Evolutionary conservation across 2,329 filamentous ascomycete genomes (phyloP), one percentile per base, ranked within the genome.

Genomic region (Ascochyta lentis): DNA sequence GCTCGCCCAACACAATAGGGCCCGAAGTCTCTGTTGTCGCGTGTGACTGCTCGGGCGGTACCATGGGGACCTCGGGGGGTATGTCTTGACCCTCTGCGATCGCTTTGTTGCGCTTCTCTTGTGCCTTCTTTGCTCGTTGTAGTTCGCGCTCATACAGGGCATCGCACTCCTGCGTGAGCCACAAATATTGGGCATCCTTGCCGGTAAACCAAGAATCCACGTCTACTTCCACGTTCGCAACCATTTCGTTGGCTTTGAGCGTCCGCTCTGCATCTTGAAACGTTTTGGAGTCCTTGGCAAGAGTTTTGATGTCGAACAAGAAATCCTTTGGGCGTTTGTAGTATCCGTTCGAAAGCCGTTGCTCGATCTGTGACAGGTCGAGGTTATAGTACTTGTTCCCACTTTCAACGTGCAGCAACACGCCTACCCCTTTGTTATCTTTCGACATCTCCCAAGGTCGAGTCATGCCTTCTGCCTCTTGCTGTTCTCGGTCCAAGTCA

Each of bases 331-430:
- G 91, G 10, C 93, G 87, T 65, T 92, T 91, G 76, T 99, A 99
- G 77, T 92, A 99, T 5, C 95, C 95, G 73, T 99, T 98, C 4
- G 92, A 96, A 31, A 99, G 81, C n/a, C 95, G 88, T 73, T 96
- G 92, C 78, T 99, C 95, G 49, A 99, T 97, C 1, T 90, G 94
- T 3, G 89, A 89, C 10, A 94, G 90, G 70, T 98, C 93, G 41
- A 99, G 81, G 65, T 99, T 99, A 80, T 97, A 98, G 75, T 89
- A 98, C 74, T 93, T 95, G 74, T 95, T 96, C 54, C 87, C 87
- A 1, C 87, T 91, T 2, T 84, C 83, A 5, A 86, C 87, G 62
- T 98, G 90, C 35, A 86, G 81, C 40, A 99, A 80, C 15, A 93
- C 92, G 37, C 86, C 82, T 10, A 89, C 86, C 8, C 90, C 93